Base-by-base conservation (phyloP, 495 filamentous ascomycete genomes). In the Penicillium cataractarum region DNA sequence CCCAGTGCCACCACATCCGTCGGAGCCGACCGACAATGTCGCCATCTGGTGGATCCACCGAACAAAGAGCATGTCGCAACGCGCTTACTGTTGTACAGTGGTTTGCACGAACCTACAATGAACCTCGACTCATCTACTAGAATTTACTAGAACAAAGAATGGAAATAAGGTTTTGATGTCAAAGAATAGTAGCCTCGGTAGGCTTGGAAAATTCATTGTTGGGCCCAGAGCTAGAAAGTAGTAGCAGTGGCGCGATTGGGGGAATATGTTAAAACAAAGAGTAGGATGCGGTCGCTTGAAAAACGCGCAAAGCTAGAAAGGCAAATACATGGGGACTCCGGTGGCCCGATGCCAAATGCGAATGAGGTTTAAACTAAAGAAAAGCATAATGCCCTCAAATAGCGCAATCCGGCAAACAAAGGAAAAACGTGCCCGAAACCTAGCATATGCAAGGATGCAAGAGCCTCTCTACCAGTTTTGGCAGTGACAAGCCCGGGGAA, bases 171-270 rank as follows among this genome's bases (percentile, higher is more conserved):
- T 54, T 57, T 53, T 6, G 49, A 55, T 24, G n/a, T 66, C n/a
- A 44, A 32, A 59, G 27, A 57, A 60, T 39, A 42, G 60, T 39
- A 50, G 64, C 51, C 63, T 52, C 24, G 26, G 15, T 33, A 6
- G 54, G 54, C 63, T 8, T 60, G 58, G 8, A 44, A 22, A 10
- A 64, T 71, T 40, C 57, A 69, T 69, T 68, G 68, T 60, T 55
- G 29, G 40, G 61, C 61, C 48, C 52, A 59, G 22, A 57, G 49
- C 69, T 73, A 73, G 66, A 21, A 73, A 71, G 66, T 71, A 73
- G 69, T 73, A 71, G 64, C 55, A 33, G 48, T 56, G 57, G 60
- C 65, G 61, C 65, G 51, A 67, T 55, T 56, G 69, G 68, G 67
- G 70, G 67, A 49, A 61, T n/a, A 54, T 27, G 51, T n/a, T 31